Conservation (phyloP, 169 alveolate species). For the Plasmodium gallinaceum region DNA sequence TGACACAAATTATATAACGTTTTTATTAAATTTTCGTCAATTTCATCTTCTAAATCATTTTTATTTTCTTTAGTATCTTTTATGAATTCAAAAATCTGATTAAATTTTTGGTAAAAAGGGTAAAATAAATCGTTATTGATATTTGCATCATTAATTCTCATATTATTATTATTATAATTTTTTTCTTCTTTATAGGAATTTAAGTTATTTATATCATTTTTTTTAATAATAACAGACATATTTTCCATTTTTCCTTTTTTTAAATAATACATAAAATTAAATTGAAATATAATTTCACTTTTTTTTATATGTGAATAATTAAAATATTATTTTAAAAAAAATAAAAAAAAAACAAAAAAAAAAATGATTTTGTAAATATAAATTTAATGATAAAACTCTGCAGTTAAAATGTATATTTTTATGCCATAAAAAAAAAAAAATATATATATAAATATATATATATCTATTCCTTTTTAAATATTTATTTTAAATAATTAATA, state of each 20-base stretch:
- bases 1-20: constrained; percentile 64
- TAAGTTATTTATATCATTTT: constrained; percentile 10
- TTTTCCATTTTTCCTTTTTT: constrained; percentile 29
- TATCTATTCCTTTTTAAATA: no score
- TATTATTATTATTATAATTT: not conserved
- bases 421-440: no score
- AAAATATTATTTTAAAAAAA: no score
- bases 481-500: not conserved
- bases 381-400: no score
- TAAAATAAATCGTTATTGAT: constrained; percentile 31
- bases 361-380: no score
- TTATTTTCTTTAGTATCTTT: constrained; percentile 62
- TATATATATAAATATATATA: no score
- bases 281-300: not conserved
- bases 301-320: no score
- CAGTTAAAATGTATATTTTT: no score
- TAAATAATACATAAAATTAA: no score
- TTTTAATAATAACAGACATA: constrained; percentile 13
- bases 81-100: constrained; percentile 40
- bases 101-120: constrained; percentile 34
- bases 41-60: constrained; percentile 70
- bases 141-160: constrained; percentile 8
- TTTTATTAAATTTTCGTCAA: constrained; percentile 67
- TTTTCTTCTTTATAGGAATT: constrained; percentile 14
- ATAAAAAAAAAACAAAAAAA: no score